A percentile compares a stretch with the other conserved stretches of the same genome.
phyloP scores from a whole-genome alignment of 192 early-diverging fungal species.

The Backusella mclennaniae region DNA sequence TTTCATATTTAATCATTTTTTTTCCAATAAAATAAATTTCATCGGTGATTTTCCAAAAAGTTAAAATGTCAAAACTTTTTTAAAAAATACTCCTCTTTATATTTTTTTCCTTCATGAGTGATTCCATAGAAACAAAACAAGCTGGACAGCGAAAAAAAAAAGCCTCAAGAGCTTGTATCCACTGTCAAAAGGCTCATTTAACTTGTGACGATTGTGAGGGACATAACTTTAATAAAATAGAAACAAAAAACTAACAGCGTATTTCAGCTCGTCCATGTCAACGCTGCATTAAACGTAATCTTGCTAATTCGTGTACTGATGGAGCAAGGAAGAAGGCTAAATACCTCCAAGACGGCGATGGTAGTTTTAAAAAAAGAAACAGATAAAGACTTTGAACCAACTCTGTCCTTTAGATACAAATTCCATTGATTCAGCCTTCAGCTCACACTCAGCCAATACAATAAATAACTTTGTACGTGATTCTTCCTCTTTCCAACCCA shows the following conservation, averaged over 20 bases:
- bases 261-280: constrained; percentile 76
- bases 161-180: constrained; percentile 50
- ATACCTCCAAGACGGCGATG: constrained; percentile 76
- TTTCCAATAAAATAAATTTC: background rate
- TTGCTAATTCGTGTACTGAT: constrained; percentile 75
- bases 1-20: background rate
- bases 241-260: background rate
- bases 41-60: background rate
- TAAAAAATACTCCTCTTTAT: background rate
- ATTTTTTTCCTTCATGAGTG: background rate
- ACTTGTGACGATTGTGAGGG: constrained; percentile 70
- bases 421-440: background rate
- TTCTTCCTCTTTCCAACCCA: background rate
- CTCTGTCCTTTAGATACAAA: background rate
- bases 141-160: constrained; percentile 30
- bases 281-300: constrained; percentile 81
- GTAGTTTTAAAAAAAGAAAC: constrained; percentile 17
- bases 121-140: background rate
- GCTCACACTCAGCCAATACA: background rate
- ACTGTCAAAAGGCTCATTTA: constrained; percentile 72
- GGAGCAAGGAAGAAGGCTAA: constrained; percentile 91
- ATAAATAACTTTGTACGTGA: background rate
- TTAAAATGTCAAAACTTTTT: background rate
- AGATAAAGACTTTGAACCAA: background rate
- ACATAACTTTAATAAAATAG: background rate